Base-by-base conservation (phyloP, 2,329 filamentous ascomycete species). In the Pseudogymnoascus sp. region DNA sequence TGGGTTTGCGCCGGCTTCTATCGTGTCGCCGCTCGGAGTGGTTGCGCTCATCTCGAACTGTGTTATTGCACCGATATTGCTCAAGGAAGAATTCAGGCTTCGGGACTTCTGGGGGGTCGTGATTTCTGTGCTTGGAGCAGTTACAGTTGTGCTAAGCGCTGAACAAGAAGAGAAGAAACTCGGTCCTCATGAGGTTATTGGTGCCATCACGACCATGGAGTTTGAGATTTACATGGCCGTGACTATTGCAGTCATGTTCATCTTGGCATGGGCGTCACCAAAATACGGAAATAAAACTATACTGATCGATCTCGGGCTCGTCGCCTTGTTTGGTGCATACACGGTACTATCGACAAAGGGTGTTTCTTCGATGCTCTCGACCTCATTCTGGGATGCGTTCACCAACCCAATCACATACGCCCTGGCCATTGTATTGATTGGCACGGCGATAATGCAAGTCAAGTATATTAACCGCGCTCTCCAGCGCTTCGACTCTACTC, bases 311-410 rank as follows among this genome's bases (percentile, higher is more conserved):
- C 79, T 99, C 37, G 92, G 93, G 8, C 83, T 99, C 37, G 94
- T 99, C 41, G 94, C 90, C 3, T 78, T 99, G 4, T 97, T 96
- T 75, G 94, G 93, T 67, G 94, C 92, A 63, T 99, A 97, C 74
- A 99, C 94, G n/a, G 94, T 90, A 9, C 81, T 99, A 5, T 91
- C 93, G 1, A 99, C 94, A 31, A 99, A 99, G 74, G 94, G 94
- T 61, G 90, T 99, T 39, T 93, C 94, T 1, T 97, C 94, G 0
- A 87, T 99, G 77, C 81, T 99, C 17, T 97, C 94, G 0, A 92
- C 91, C 59, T 96, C 89, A 0, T 82, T 97, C 17, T 90, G 92
- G 81, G 85, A 89, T 68, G 90, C 90, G 13, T 90, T 99, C 65
- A 88, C 91, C 0, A 97, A 93, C 36, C 92, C 93, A 0, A 88